Percentiles rank a stretch among this genome's conserved stretches.
Evolutionary conservation across 495 filamentous ascomycete genomes (phyloP).

Genomic region (Cercophora scortea): DNA sequence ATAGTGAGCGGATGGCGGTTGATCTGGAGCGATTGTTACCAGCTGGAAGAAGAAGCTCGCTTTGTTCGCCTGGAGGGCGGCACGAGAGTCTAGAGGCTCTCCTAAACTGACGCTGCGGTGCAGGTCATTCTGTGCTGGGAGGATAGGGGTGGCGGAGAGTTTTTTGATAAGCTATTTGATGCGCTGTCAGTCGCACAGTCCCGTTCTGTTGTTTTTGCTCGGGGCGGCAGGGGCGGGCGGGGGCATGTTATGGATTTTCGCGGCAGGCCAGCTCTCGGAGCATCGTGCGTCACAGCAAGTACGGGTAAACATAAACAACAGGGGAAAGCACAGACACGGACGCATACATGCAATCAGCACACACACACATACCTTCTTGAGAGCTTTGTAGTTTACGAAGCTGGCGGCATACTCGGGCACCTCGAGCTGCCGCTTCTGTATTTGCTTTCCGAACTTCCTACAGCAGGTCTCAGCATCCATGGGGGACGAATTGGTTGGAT

Average conservation of each 20-base stretch:
- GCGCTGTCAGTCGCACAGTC: neutral
- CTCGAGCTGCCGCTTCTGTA: constrained; percentile 97
- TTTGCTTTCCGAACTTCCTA: constrained; percentile 99
- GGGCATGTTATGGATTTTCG: too few relatives aligned
- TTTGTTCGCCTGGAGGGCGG: constrained; percentile 91
- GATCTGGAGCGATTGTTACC: constrained; percentile 41
- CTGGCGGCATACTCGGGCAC: constrained; percentile 98
- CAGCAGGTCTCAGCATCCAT: constrained; percentile 1
- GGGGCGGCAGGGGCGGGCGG: too few relatives aligned
- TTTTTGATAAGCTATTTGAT: constrained; percentile 89
- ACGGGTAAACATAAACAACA: too few relatives aligned
- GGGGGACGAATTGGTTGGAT: neutral
- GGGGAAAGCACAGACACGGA: too few relatives aligned
- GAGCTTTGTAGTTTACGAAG: constrained; percentile 97
- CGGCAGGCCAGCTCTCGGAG: too few relatives aligned
- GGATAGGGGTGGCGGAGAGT: constrained; percentile 79
- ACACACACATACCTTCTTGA: constrained; percentile 72
- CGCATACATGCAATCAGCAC: too few relatives aligned
- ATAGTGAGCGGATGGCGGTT: neutral
- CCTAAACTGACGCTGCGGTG: constrained; percentile 14
- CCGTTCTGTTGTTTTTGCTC: neutral
- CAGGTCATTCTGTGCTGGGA: constrained; percentile 65
- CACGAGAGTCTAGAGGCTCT: constrained; percentile 60
- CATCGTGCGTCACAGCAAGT: too few relatives aligned
- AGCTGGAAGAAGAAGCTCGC: constrained; percentile 98